These are phyloP conservation scores for Paspalum vaginatum DNA, from an alignment of 176 grass and related monocot species.

Conservation along the genomic window DNA sequence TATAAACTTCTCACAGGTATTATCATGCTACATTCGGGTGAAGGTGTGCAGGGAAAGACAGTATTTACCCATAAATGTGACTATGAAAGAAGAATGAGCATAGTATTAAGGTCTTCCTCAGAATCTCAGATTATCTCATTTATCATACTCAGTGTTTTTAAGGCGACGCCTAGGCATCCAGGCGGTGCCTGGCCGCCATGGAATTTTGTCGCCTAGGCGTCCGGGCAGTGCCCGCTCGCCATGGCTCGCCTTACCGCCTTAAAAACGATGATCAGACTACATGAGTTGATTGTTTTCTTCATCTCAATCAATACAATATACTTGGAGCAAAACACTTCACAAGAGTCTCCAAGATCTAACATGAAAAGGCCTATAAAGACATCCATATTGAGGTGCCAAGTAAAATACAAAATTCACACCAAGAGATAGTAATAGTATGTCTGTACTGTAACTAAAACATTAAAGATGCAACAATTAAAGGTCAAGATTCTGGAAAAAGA, in stretches of 20 bases:
- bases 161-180: too few relatives aligned
- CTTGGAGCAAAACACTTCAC: neutral
- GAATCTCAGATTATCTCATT: neutral
- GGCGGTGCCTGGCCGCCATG: too few relatives aligned
- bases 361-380: constrained; percentile 8
- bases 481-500: constrained; percentile 14
- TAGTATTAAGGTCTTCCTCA: neutral
- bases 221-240: too few relatives aligned
- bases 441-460: neutral
- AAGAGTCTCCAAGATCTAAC: constrained; percentile 12
- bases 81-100: neutral
- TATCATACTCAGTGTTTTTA: too few relatives aligned
- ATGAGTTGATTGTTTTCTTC: constrained; percentile 19
- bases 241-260: too few relatives aligned
- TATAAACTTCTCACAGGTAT: neutral
- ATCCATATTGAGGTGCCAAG: constrained; percentile 23
- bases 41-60: neutral
- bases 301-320: constrained; percentile 13
- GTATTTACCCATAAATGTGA: constrained; percentile 12
- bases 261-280: too few relatives aligned
- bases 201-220: too few relatives aligned
- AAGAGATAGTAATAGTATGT: neutral
- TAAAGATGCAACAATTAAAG: neutral
- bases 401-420: constrained; percentile 5
- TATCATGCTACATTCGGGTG: constrained; percentile 12